phyloP scores from a whole-genome alignment of 2,329 filamentous ascomycete genomes.

The Aspergillus pseudonomiae region DNA sequence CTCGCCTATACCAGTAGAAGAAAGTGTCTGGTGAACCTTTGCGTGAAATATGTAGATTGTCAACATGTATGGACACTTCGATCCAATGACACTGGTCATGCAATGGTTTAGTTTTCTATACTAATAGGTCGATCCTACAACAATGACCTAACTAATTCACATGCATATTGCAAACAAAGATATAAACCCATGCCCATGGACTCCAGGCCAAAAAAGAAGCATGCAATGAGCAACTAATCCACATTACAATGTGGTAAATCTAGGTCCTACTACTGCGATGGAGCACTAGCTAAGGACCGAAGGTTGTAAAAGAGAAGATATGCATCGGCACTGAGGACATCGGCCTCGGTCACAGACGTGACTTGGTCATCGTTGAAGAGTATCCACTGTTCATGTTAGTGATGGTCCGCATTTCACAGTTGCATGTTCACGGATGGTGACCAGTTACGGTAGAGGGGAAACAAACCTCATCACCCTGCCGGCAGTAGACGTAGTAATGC shows the following conservation, averaged over 20 bases:
- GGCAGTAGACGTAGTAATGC: constrained; percentile 88
- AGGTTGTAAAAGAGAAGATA: constrained; percentile 83
- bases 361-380: constrained; percentile 95
- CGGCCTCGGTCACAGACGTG: constrained; percentile 76
- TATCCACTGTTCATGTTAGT: constrained; percentile 69
- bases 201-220: constrained; percentile 16
- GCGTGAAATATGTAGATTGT: background rate
- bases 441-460: background rate
- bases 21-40: background rate
- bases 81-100: background rate
- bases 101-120: constrained; percentile 1
- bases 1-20: background rate
- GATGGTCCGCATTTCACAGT: background rate
- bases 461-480: constrained; percentile 72
- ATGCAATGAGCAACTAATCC: constrained; percentile 11
- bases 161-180: constrained; percentile 7
- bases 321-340: constrained; percentile 82
- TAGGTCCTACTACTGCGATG: constrained; percentile 8
- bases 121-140: constrained; percentile 4
- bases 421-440: background rate
- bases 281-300: constrained; percentile 31
- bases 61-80: background rate
- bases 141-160: background rate
- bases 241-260: background rate
- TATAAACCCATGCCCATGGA: constrained; percentile 15